Percentiles rank a stretch among this genome's conserved stretches.
These are phyloP conservation scores for Henningerozyma blattae DNA, from an alignment of 805 yeast genomes.

Conservation along the genomic window DNA sequence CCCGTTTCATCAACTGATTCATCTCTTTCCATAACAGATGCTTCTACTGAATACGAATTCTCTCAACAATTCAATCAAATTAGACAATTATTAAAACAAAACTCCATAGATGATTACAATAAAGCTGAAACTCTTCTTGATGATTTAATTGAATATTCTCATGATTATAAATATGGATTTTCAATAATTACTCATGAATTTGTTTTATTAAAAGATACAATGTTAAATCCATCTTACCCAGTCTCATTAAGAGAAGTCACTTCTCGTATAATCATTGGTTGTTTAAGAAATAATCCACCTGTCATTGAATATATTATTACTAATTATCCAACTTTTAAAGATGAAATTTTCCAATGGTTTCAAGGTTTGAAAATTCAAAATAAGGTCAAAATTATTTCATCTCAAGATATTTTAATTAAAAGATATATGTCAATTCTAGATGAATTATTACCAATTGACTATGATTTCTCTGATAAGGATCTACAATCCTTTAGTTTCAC, in stretches of 20 bases:
- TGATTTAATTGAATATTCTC: conserved; percentile 46
- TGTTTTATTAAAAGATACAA: conserved; percentile 7
- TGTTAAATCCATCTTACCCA: conserved; percentile 9
- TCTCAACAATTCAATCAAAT: conserved; percentile 19
- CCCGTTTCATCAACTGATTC: background rate
- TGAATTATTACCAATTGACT: conserved; percentile 11
- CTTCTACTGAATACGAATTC: conserved; percentile 17
- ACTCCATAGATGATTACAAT: conserved; percentile 5
- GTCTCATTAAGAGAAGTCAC: conserved; percentile 34
- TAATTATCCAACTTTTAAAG: conserved; percentile 19
- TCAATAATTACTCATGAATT: conserved; percentile 29
- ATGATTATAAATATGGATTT: conserved; percentile 52
- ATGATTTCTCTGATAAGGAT: conserved; percentile 6
- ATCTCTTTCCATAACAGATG: background rate
- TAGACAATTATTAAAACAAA: conserved; percentile 10
- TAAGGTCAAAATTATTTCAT: conserved; percentile 1
- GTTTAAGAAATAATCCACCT: conserved; percentile 63
- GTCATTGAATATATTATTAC: conserved; percentile 33
- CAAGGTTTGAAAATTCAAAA: background rate
- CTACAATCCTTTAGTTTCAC: conserved; percentile 11
- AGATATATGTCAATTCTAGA: conserved; percentile 20
- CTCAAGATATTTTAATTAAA: conserved; percentile 8
- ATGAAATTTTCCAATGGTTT: conserved; percentile 1
- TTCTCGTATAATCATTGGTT: conserved; percentile 49
- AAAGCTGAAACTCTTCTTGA: conserved; percentile 20